Evolutionary conservation across 371 early-diverging fungal species (phyloP).

Genomic region (Mortierella sp.): DNA sequence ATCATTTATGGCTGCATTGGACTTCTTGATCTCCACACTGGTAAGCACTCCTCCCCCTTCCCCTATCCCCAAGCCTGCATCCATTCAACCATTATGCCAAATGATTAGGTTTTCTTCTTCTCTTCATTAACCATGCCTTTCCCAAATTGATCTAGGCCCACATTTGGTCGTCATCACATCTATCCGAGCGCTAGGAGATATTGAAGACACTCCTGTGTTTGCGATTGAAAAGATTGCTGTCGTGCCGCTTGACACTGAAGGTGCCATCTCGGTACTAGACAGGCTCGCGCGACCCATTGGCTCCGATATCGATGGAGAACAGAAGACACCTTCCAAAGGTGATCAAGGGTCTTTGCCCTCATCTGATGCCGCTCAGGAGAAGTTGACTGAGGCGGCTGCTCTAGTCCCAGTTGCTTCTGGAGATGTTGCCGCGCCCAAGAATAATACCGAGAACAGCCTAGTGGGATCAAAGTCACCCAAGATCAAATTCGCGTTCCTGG

Average conservation of each 20-base stretch:
- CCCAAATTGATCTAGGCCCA: slow-evolving; percentile 17
- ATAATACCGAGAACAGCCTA: too few species aligned
- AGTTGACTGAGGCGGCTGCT: too few species aligned
- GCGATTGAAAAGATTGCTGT: slow-evolving; percentile 60
- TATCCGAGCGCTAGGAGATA: slow-evolving; percentile 56
- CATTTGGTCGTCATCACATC: slow-evolving; percentile 57
- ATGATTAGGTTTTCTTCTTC: background rate
- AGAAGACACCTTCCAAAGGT: background rate
- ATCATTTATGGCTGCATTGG: slow-evolving; percentile 49
- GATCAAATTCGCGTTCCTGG: slow-evolving; percentile 33
- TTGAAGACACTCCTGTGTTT: slow-evolving; percentile 58
- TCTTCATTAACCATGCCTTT: background rate
- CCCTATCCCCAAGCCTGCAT: too few species aligned
- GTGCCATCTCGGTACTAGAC: slow-evolving; percentile 27
- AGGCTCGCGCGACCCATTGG: slow-evolving; percentile 11
- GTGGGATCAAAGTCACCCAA: slow-evolving; percentile 25
- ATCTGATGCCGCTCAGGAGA: too few species aligned
- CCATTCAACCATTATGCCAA: too few species aligned
- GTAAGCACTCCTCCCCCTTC: too few species aligned
- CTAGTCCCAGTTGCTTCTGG: too few species aligned
- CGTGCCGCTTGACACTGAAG: slow-evolving; percentile 51
- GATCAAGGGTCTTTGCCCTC: too few species aligned
- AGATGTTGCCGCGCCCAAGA: too few species aligned
- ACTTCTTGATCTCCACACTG: slow-evolving; percentile 36
- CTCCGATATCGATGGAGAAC: too few species aligned